Base-by-base conservation (phyloP, 2,329 filamentous ascomycete species). In the Gyromitra esculenta region DNA sequence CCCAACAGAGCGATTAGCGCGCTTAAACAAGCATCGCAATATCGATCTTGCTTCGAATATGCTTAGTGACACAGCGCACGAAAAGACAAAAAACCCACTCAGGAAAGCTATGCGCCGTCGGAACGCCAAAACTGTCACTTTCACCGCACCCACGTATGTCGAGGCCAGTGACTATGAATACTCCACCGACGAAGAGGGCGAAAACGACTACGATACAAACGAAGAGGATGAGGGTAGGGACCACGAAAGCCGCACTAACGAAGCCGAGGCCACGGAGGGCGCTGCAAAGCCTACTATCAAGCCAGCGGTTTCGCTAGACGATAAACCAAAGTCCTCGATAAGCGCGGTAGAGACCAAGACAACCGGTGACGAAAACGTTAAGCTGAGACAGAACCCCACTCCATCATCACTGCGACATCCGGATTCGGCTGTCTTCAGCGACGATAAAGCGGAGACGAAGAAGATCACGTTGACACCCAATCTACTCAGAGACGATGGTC, bases 381-480 rank as follows among this genome's bases (percentile, higher is more conserved):
- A 87, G 56, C 82, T 83, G 48, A 66, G 77, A 21, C 78, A 80
- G 79, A 79, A 79, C 43, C 77, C 72, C 11, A 77, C 67, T n/a
- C 76, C 77, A 2, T 69, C 56, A 8, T 71, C 77, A 25, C 50
- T 80, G 52, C 80, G 76, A 54, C 77, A 79, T 75, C 80, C 77
- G 8, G 80, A 85, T 82, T 82, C 83, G 7, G 79, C 95, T 0
- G 97, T 98, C 86, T 97, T 97, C 87, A 97, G 94, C 83, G 96
- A 98, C 82, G 95, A 99, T 82, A 93, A 89, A 41, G 91, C 93
- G 48, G 96, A 98, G 84, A 97, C 96, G 1, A 94, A 96, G 84
- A 98, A 98, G 85, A 98, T 99, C 80, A 97, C 94, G 0, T 88
- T 99, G 57, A 99, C 96, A 2, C 96, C 96, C 0, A 97, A 97